phyloP scores from a whole-genome alignment of 2,329 filamentous ascomycete genomes.

The Juglanconis oblonga region DNA sequence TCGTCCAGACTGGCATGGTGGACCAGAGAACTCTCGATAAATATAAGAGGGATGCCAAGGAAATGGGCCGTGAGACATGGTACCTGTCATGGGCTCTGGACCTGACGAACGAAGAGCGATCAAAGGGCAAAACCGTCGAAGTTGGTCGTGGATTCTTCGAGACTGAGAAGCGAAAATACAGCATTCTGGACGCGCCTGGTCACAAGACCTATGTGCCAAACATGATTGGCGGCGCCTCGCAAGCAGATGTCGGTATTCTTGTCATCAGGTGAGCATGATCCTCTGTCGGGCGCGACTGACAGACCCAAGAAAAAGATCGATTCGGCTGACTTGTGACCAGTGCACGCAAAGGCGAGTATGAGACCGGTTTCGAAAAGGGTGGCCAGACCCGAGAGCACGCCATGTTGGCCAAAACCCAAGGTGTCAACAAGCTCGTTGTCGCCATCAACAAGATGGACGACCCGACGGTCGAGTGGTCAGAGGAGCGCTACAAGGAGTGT shows the following conservation, averaged over 20 bases:
- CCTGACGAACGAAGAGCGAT: slow-evolving; percentile 91
- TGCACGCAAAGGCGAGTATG: slow-evolving; percentile 96
- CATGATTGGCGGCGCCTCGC: slow-evolving; percentile 95
- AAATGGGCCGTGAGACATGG: slow-evolving; percentile 95
- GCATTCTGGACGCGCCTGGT: slow-evolving; percentile 91
- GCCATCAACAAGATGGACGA: slow-evolving; percentile 99
- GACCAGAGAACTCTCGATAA: slow-evolving; percentile 98
- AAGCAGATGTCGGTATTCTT: slow-evolving; percentile 90
- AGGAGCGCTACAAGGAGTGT: slow-evolving; percentile 91
- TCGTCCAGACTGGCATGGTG: slow-evolving; percentile 97
- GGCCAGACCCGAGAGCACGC: slow-evolving; percentile 97
- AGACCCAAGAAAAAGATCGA: too few relatives aligned
- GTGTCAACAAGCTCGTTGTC: slow-evolving; percentile 93
- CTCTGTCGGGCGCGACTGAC: background rate
- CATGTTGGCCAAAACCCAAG: slow-evolving; percentile 95
- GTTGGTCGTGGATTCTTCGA: slow-evolving; percentile 96
- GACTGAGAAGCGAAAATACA: slow-evolving; percentile 93
- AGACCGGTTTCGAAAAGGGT: slow-evolving; percentile 95
- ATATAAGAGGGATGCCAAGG: slow-evolving; percentile 95
- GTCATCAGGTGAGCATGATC: slow-evolving; percentile 43
- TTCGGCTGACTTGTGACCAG: slow-evolving; percentile 55
- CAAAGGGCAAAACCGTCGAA: slow-evolving; percentile 97
- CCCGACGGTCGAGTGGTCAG: slow-evolving; percentile 90
- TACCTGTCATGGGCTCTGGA: slow-evolving; percentile 98
- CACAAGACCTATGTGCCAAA: slow-evolving; percentile 98